Evolutionary conservation across 23 red algal genomes (phyloP).

Genomic region (Gracilaria vermiculophylla): DNA sequence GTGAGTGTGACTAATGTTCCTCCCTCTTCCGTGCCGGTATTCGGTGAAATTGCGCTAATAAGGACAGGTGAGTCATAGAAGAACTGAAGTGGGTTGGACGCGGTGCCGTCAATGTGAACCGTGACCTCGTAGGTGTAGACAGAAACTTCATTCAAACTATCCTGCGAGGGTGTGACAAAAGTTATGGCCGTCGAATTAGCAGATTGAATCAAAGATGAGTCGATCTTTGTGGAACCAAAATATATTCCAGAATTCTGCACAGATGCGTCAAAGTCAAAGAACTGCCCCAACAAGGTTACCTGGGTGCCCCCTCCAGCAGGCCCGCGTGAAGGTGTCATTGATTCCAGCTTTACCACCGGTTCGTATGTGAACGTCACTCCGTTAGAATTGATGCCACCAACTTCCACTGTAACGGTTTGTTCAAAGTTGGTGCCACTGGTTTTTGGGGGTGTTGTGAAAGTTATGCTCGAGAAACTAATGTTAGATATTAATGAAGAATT

Average conservation of each 20-base stretch:
- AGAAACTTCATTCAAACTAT: conserved; percentile 1
- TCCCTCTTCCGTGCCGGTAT: conserved; percentile 41
- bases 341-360: conserved; percentile 21
- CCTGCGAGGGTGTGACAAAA: conserved; percentile 30
- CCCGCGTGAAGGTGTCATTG: conserved; percentile 30
- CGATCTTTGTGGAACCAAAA: conserved; percentile 42
- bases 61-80: conserved; percentile 19
- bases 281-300: conserved; percentile 57
- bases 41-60: conserved; percentile 31
- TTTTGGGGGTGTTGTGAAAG: conserved; percentile 41
- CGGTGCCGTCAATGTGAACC: conserved; percentile 3
- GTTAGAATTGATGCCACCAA: conserved; percentile 24
- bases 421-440: conserved; percentile 5
- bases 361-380: conserved; percentile 45
- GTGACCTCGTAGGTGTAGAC: conserved; percentile 32
- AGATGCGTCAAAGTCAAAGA: conserved; percentile 50
- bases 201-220: conserved; percentile 3
- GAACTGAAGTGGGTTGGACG: conserved; percentile 40
- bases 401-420: conserved; percentile 18
- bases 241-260: conserved; percentile 25
- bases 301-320: conserved; percentile 44
- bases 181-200: conserved; percentile 14
- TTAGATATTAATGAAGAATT: conserved; percentile 13
- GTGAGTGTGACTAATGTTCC: conserved; percentile 57
- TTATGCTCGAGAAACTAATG: conserved; percentile 12